Evolutionary conservation across 805 yeast genomes (phyloP).

Genomic region (Clavispora santaluciae): DNA sequence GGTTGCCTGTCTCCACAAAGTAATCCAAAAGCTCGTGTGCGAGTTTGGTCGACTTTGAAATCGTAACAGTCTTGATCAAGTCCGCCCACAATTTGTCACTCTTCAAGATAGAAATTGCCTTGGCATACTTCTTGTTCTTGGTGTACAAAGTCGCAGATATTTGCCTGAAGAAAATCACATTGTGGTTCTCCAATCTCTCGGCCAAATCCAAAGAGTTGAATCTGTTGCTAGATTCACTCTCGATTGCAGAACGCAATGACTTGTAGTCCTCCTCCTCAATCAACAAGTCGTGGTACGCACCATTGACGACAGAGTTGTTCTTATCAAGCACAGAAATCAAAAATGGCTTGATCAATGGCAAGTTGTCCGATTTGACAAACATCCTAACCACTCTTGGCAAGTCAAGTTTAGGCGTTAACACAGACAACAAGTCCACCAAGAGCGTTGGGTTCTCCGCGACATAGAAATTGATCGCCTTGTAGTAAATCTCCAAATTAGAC

Average conservation of each 20-base stretch:
- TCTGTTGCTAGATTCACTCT: constrained; percentile 70
- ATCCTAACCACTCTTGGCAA: constrained; percentile 91
- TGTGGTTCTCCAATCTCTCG: constrained; percentile 86
- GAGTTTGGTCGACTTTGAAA: constrained; percentile 71
- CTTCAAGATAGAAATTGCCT: constrained; percentile 83
- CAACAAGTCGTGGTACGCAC: constrained; percentile 90
- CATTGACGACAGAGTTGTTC: constrained; percentile 86
- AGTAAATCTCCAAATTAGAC: constrained; percentile 91
- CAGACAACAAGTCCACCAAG: constrained; percentile 79
- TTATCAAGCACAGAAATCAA: constrained; percentile 85
- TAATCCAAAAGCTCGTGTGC: constrained; percentile 85
- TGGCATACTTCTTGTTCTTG: constrained; percentile 89
- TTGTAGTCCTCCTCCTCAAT: constrained; percentile 96
- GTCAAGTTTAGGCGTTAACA: constrained; percentile 83
- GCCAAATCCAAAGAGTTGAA: constrained; percentile 92
- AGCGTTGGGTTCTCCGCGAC: constrained; percentile 88
- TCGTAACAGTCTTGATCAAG: constrained; percentile 86
- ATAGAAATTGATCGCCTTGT: constrained; percentile 94
- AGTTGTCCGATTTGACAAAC: constrained; percentile 91
- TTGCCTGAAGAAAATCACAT: constrained; percentile 87
- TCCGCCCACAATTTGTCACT: constrained; percentile 93
- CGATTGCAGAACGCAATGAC: constrained; percentile 81
- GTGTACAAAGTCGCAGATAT: constrained; percentile 92
- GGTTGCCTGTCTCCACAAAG: constrained; percentile 95
- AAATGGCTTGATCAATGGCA: constrained; percentile 95